These are phyloP conservation scores for Sideroxylon spinosum DNA, from an alignment of 179 eudicot species.

Conservation along the genomic window DNA sequence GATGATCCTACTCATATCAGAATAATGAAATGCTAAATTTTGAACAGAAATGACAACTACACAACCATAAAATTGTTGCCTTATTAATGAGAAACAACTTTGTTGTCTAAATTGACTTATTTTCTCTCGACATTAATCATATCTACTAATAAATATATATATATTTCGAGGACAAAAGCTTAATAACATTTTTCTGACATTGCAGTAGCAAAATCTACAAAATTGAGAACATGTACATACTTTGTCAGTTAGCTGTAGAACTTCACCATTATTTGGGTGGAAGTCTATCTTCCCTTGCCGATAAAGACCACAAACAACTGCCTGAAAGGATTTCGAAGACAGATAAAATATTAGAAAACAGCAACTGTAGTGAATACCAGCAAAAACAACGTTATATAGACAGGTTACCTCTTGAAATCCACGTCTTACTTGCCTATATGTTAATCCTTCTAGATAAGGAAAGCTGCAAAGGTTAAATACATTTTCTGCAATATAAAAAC, in stretches of 20 bases:
- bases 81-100: no score
- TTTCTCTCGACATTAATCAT: no score
- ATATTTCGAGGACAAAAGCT: background rate
- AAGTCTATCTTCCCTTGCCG: constrained; percentile 60
- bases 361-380: background rate
- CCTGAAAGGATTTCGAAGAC: constrained; percentile 40
- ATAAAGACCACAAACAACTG: constrained; percentile 86
- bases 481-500: constrained; percentile 58
- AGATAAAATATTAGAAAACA: constrained; percentile 6
- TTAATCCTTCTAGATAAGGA: constrained; percentile 62
- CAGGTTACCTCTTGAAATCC: constrained; percentile 70
- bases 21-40: no score
- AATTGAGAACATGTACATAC: constrained; percentile 36
- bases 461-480: constrained; percentile 78
- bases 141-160: background rate
- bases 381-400: constrained; percentile 8
- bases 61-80: no score
- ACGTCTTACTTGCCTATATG: constrained; percentile 63
- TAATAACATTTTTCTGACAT: background rate
- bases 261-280: constrained; percentile 83
- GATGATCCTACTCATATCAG: no score
- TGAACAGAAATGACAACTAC: no score
- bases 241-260: constrained; percentile 68
- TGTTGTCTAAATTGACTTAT: no score
- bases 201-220: background rate